These are phyloP conservation scores for Cladophialophora carrionii DNA, from an alignment of 2,329 filamentous ascomycete genomes.

Conservation along the genomic window DNA sequence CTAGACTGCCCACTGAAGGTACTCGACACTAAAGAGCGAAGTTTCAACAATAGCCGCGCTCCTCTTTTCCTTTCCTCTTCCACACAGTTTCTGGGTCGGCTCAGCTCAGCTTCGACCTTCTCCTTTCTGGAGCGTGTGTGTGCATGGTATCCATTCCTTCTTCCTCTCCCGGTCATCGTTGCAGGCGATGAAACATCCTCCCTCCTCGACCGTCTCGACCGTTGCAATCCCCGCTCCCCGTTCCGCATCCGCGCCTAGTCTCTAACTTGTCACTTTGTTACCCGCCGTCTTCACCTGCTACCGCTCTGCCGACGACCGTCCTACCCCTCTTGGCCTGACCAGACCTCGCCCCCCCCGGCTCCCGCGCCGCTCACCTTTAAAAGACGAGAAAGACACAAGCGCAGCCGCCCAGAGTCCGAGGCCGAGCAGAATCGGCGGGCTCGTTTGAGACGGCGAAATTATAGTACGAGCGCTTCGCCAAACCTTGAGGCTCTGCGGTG, in stretches of 20 bases:
- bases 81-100: background rate
- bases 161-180: conserved; percentile 28
- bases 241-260: conserved; percentile 25
- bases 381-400: conserved; percentile 6
- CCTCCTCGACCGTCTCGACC: conserved; percentile 23
- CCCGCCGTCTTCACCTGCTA: conserved; percentile 15
- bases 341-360: conserved; percentile 7
- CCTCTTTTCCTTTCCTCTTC: conserved; percentile 25
- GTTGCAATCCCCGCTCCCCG: conserved; percentile 23
- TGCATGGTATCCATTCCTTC: conserved; percentile 28
- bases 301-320: conserved; percentile 33
- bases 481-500: conserved; percentile 32
- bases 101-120: conserved; percentile 19
- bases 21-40: conserved; percentile 11
- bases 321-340: conserved; percentile 26
- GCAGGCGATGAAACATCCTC: conserved; percentile 35
- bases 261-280: conserved; percentile 13
- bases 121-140: conserved; percentile 19
- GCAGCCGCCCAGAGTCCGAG: conserved; percentile 13
- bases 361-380: background rate
- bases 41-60: conserved; percentile 27
- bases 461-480: conserved; percentile 36
- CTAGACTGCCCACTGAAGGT: conserved; percentile 15
- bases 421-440: background rate
- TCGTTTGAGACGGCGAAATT: conserved; percentile 29